A percentile compares a stretch with the other conserved stretches of the same genome.
phyloP scores from a whole-genome alignment of 73 alveolate species.

The Tetrahymena malaccensis region DNA sequence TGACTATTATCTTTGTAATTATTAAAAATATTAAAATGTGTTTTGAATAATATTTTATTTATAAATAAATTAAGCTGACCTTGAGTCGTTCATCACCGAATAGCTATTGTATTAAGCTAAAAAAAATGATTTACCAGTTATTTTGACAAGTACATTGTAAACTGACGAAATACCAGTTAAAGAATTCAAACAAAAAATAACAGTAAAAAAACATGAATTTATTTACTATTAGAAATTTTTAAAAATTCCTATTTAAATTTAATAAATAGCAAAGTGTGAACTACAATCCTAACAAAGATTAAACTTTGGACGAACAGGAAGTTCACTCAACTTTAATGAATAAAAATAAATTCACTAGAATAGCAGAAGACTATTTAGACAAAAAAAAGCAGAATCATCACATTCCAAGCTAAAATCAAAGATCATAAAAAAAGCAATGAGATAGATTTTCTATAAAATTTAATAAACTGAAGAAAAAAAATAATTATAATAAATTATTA shows the following conservation, averaged over 20 bases:
- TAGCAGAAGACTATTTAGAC: not conserved
- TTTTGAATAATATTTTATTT: not conserved
- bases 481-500: not conserved
- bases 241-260: not conserved
- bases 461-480: not conserved
- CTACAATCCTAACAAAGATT: not conserved
- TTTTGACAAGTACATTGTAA: not conserved
- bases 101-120: not conserved
- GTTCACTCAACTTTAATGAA: not conserved
- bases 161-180: not conserved
- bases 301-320: not conserved
- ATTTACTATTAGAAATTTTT: not conserved
- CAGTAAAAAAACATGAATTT: not conserved
- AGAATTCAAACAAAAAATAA: not conserved
- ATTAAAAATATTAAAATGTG: not conserved
- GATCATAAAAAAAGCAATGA: not conserved
- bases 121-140: not conserved
- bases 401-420: not conserved
- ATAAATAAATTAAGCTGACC: not conserved
- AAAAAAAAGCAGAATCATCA: not conserved
- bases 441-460: not conserved
- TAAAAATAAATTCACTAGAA: not conserved
- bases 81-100: not conserved
- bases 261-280: not conserved
- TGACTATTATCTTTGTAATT: conserved; percentile 25